Base-by-base conservation (phyloP, 208 protist genomes). In the Vickermania ingenoplastis region DNA sequence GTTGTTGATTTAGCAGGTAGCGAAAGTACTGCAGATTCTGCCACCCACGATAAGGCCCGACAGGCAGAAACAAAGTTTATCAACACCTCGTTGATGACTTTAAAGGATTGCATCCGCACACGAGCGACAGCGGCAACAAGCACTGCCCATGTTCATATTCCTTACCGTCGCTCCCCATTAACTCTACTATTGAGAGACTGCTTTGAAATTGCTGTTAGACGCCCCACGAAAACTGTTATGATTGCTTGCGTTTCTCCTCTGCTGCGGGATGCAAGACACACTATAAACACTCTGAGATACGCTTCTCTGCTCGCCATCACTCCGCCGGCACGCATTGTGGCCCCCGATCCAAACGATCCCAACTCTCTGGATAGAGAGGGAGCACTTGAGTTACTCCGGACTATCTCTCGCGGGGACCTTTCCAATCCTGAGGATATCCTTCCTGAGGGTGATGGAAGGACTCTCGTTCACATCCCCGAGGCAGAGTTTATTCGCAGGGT, bases 31-130 rank as follows among this genome's bases (percentile, higher is more conserved):
- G 82, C 85, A 0, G 89, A 95, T 58, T 89, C 79, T 54, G 75
- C 89, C 2, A 91, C 80, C 3, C 89, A 95, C 71, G 86, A 95
- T 69, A 89, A 89, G 65, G 70, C 57, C 21, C 76, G 86, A 2
- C 82, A 90, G 53, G 69, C 69, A 27, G 85, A 95, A 59, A 81
- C 89, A 23, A 91, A 92, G 56, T 92, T 92, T 61, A 95, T 95
- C 53, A 95, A 95, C 67, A 89, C 89, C 4, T 95, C 89, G n/a
- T 68, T 95, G n/a, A 95, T 95, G 89, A 92, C 86, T 0, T 67
- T 95, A 31, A 95, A 95, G 59, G 89, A 95, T 56, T 95, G 89
- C 67, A 92, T 95, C 61, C 77, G 89, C 26, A 63, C 83, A 14
- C 77, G 85, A 7, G 85, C 79, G 1, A 71, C 85, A 17, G 79